Conservation (phyloP, 192 early-diverging fungal species). For the Coemansia sp. region DNA sequence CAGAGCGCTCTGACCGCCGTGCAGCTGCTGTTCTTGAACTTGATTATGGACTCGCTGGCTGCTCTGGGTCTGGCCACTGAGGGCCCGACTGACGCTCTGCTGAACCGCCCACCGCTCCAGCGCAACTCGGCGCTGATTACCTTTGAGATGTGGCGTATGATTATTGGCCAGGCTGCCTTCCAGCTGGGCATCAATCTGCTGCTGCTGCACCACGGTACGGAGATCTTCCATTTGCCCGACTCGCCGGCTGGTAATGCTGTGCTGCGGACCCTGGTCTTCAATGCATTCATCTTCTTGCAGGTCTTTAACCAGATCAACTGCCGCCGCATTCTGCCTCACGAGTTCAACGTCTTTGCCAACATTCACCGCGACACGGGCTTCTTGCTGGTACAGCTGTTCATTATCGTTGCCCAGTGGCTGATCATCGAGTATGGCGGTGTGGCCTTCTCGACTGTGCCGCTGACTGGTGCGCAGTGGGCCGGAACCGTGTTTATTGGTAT, state of each 20-base stretch:
- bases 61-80: slow-evolving; percentile 92
- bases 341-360: slow-evolving; percentile 85
- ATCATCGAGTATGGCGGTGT: slow-evolving; percentile 87
- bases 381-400: slow-evolving; percentile 69
- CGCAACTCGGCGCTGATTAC: slow-evolving; percentile 78
- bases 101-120: slow-evolving; percentile 74
- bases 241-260: slow-evolving; percentile 38
- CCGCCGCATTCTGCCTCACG: slow-evolving; percentile 68
- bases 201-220: slow-evolving; percentile 59
- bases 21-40: slow-evolving; percentile 92
- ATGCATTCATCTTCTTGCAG: slow-evolving; percentile 91
- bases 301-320: slow-evolving; percentile 96
- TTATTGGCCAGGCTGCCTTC: slow-evolving; percentile 86
- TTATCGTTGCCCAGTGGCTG: slow-evolving; percentile 72
- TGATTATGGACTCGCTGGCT: slow-evolving; percentile 94
- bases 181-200: slow-evolving; percentile 77
- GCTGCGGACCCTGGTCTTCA: slow-evolving; percentile 85
- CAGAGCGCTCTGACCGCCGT: slow-evolving; percentile 82
- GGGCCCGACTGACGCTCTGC: slow-evolving; percentile 78
- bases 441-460: slow-evolving; percentile 79
- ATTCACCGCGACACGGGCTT: slow-evolving; percentile 81
- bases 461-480: slow-evolving; percentile 71
- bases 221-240: slow-evolving; percentile 59
- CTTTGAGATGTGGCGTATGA: slow-evolving; percentile 89
- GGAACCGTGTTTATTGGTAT: slow-evolving; percentile 77